Evolutionary conservation across 257 asterid genomes (phyloP).

Genomic region (Echites panduratus): DNA sequence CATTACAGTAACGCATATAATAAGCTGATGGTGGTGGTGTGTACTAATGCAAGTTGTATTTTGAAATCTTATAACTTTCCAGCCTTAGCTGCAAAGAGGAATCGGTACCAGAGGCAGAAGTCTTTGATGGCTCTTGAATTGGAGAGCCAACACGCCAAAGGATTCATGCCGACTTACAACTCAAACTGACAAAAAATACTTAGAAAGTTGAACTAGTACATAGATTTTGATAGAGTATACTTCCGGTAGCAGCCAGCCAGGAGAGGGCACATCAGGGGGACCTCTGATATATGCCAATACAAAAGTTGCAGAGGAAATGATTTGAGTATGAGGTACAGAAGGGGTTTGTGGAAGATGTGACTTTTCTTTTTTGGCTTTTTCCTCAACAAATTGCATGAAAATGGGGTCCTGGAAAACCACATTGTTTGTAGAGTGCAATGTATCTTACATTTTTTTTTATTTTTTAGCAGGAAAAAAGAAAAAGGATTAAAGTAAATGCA

Average conservation of each 20-base stretch:
- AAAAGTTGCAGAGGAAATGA: slow-evolving; percentile 8
- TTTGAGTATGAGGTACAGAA: slow-evolving; percentile 2
- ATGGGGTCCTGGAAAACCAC: slow-evolving; percentile 32
- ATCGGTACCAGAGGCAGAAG: slow-evolving; percentile 77
- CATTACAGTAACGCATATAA: no score
- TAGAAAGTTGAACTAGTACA: slow-evolving; percentile 7
- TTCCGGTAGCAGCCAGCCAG: not conserved
- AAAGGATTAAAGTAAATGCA: slow-evolving; percentile 18
- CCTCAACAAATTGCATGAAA: slow-evolving; percentile 20
- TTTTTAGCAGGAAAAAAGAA: no score
- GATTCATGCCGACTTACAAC: slow-evolving; percentile 69
- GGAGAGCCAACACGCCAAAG: slow-evolving; percentile 99
- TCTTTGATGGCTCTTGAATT: slow-evolving; percentile 83
- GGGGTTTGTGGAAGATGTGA: slow-evolving; percentile 18
- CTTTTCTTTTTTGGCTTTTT: slow-evolving; percentile 15
- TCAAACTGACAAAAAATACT: slow-evolving; percentile 37
- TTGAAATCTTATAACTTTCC: slow-evolving; percentile 9
- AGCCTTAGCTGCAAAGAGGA: slow-evolving; percentile 91
- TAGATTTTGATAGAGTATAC: slow-evolving; percentile 16
- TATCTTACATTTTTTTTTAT: not conserved
- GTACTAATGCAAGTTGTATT: not conserved
- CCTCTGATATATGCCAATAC: slow-evolving; percentile 24
- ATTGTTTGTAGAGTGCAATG: slow-evolving; percentile 26
- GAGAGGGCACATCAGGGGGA: slow-evolving; percentile 22
- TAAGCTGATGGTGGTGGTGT: not conserved